Conservation (phyloP, 495 filamentous ascomycete species). For the Cercophora samala region DNA sequence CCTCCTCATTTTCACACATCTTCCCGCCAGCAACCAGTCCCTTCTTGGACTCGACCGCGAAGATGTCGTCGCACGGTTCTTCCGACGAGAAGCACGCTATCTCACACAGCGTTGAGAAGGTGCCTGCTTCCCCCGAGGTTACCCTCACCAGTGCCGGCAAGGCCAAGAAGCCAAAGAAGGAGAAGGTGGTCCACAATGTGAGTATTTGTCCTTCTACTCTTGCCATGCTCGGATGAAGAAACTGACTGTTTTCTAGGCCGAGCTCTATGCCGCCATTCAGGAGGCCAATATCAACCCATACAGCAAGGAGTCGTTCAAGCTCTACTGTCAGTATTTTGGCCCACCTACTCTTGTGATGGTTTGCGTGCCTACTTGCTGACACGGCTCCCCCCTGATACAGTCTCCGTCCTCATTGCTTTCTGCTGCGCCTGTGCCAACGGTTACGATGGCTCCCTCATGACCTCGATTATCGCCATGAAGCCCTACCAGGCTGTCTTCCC, state of each 20-base stretch:
- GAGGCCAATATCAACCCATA: slow-evolving; percentile 54
- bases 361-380: background rate
- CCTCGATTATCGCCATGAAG: slow-evolving; percentile 41
- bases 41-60: slow-evolving; percentile 8
- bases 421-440: slow-evolving; percentile 53
- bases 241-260: slow-evolving; percentile 41
- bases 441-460: slow-evolving; percentile 50
- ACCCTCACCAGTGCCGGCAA: background rate
- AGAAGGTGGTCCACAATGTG: slow-evolving; percentile 53
- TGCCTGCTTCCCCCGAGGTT: slow-evolving; percentile 5
- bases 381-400: background rate
- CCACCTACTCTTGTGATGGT: background rate
- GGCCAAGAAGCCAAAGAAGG: slow-evolving; percentile 37
- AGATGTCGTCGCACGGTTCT: slow-evolving; percentile 36
- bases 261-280: slow-evolving; percentile 55
- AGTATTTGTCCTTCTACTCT: slow-evolving; percentile 22
- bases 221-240: background rate
- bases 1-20: slow-evolving; percentile 6
- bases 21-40: background rate
- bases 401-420: slow-evolving; percentile 44
- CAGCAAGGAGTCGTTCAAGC: slow-evolving; percentile 52
- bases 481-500: slow-evolving; percentile 39
- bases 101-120: slow-evolving; percentile 15
- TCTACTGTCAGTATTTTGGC: slow-evolving; percentile 39
- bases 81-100: slow-evolving; percentile 29